Evolutionary conservation across 2,329 filamentous ascomycete species (phyloP), one percentile per base, ranked within the genome.

Genomic region (Trichophyton mentagrophytes): DNA sequence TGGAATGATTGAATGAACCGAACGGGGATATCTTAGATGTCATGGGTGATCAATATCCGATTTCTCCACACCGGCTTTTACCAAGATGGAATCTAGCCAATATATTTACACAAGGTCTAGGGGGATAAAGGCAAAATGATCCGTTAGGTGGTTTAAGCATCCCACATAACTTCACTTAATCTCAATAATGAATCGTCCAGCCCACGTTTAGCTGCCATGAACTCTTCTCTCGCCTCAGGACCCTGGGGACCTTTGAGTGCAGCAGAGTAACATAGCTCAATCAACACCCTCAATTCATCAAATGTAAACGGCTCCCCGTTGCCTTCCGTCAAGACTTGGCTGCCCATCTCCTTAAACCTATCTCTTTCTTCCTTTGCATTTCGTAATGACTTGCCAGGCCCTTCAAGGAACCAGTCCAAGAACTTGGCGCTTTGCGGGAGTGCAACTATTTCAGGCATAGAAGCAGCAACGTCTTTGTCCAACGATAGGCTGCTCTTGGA

Each of bases 111-210:
- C 30, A 55, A 33, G 27, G 11, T 36, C 33, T 3, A 55, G 33
- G 13, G 27, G 3, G 4, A 38, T 17, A 55, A 17, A 17, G 11
- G 6, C 4, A 27, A 27, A 36, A 17, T n/a, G 17, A 55, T 36
- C 8, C 8, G 20, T 51, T 25, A 25, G 9, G 9, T 38, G 22
- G n/a, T 57, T 55, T n/a, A 64, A 27, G 72, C 73, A 71, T 78
- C 76, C 76, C 76, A 78, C 75, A 78, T 77, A 47, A 77, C 67
- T 67, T 78, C 76, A 60, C 74, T 77, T 66, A 78, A 66, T 57
- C 70, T 70, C 61, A 78, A 65, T 62, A 78, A 66, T 11, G 74
- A 72, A 67, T 78, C 76, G 9, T 72, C 74, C 62, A 73, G 75
- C 20, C 71, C 73, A 62, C 76, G 76, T 67, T 76, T 76, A 25